A percentile compares a stretch with the other conserved stretches of the same genome.
Conservation (phyloP, 2,329 filamentous ascomycete genomes). For the Phialophora verrucosa region DNA sequence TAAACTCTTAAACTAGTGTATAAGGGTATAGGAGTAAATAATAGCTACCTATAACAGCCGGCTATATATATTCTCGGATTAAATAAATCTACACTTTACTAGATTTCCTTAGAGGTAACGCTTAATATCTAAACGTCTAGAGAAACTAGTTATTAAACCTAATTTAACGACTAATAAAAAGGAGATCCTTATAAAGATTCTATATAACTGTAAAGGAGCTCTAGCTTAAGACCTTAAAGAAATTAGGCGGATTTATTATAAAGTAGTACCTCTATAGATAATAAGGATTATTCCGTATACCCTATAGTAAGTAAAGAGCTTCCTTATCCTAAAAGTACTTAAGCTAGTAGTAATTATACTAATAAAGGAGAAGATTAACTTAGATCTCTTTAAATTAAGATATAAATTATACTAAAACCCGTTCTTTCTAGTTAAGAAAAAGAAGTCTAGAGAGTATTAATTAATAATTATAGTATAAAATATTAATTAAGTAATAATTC, state of each 20-base stretch:
- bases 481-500: too few relatives aligned
- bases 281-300: constrained; percentile 2
- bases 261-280: constrained; percentile 3
- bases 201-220: constrained; percentile 4
- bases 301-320: constrained; percentile 6
- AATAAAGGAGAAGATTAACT: constrained; percentile 1
- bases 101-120: not conserved
- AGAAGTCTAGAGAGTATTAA: not conserved
- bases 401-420: not conserved
- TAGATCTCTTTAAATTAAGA: not conserved
- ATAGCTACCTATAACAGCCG: too few relatives aligned
- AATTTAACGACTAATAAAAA: not conserved
- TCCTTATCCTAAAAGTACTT: not conserved
- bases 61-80: too few relatives aligned
- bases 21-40: too few relatives aligned
- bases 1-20: too few relatives aligned
- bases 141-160: not conserved
- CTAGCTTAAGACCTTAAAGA: constrained; percentile 1
- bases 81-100: too few relatives aligned
- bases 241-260: not conserved
- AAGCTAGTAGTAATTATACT: not conserved
- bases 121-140: not conserved
- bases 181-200: not conserved
- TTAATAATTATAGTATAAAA: constrained; percentile 7
- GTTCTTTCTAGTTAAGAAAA: constrained; percentile 7